Evolutionary conservation across 441 rosid genomes (phyloP).

Genomic region (Jatropha podagrica): DNA sequence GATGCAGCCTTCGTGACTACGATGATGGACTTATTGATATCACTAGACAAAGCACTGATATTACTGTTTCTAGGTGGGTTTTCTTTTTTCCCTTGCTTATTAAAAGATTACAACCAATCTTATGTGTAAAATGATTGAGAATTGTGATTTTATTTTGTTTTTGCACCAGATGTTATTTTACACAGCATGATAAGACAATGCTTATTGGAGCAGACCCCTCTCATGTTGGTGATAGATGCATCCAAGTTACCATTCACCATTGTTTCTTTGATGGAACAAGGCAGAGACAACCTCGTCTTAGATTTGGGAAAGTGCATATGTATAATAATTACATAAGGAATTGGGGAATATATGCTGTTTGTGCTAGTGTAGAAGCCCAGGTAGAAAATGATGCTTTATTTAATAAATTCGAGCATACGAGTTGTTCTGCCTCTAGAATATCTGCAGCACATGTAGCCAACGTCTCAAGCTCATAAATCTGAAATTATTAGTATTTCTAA

Average conservation of each 20-base stretch:
- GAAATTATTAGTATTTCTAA: not conserved
- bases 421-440: not conserved
- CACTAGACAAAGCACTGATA: slow-evolving; percentile 85
- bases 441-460: slow-evolving; percentile 6
- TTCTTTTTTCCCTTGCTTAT: slow-evolving; percentile 13
- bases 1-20: slow-evolving; percentile 81
- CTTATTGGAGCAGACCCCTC: slow-evolving; percentile 87
- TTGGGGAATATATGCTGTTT: slow-evolving; percentile 81
- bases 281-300: slow-evolving; percentile 90
- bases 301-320: slow-evolving; percentile 75
- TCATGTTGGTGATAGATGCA: slow-evolving; percentile 75
- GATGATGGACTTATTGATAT: slow-evolving; percentile 90
- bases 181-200: slow-evolving; percentile 78
- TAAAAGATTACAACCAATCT: slow-evolving; percentile 46
- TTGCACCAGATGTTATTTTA: slow-evolving; percentile 64
- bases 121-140: slow-evolving; percentile 50
- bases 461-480: not conserved
- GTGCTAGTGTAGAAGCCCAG: slow-evolving; percentile 85
- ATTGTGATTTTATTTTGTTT: slow-evolving; percentile 31
- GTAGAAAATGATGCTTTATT: slow-evolving; percentile 23
- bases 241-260: slow-evolving; percentile 85
- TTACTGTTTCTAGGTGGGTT: slow-evolving; percentile 76
- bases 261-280: slow-evolving; percentile 91
- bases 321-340: slow-evolving; percentile 77
- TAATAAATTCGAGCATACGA: not conserved